Base-by-base conservation (phyloP, 2,329 filamentous ascomycete genomes). In the Aspergillus piperis region DNA sequence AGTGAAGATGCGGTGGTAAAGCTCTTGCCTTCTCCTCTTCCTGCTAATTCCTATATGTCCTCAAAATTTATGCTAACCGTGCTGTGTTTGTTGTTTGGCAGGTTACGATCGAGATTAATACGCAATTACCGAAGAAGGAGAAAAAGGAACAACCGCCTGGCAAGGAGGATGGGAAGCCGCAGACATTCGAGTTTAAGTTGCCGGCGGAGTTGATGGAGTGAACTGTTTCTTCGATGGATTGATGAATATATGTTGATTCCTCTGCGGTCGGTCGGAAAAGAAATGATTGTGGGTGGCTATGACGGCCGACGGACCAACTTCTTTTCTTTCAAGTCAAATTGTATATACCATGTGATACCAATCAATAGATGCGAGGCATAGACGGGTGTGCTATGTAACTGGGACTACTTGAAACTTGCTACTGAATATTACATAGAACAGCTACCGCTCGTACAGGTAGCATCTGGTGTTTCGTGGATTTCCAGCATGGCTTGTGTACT, bases 1-100 rank as follows among this genome's bases (percentile, higher is more conserved):
- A 85, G 81, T 77, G 76, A 82, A 68, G 82, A 86, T 72, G 81
- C 80, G 75, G 82, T 80, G 82, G 83, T 85, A 84, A 72, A 78
- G 69, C 69, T 72, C 66, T 70, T 67, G 70, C 72, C 32, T 36
- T 36, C 32, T 70, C 68, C 63, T 71, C 62, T 64, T 62, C 64
- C 63, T 66, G 59, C 67, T 59, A 60, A 51, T 54, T 19, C 50
- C 51, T 50, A 17, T 23, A 55, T 38, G 41, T 47, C 15, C 58
- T 30, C 10, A 57, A 55, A 65, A 55, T 38, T n/a, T 2, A n/a
- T 27, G 56, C 62, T 67, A 47, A 64, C 57, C 19, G 25, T 48
- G 32, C n/a, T 50, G 54, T 30, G 23, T 21, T 56, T 42, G 1
- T 25, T n/a, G 11, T 17, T 25, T n/a, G 11, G 13, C 62, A 78